These are phyloP conservation scores for Pelargonium myrrhifolium DNA, from an alignment of 441 rosid genomes.

Conservation along the genomic window DNA sequence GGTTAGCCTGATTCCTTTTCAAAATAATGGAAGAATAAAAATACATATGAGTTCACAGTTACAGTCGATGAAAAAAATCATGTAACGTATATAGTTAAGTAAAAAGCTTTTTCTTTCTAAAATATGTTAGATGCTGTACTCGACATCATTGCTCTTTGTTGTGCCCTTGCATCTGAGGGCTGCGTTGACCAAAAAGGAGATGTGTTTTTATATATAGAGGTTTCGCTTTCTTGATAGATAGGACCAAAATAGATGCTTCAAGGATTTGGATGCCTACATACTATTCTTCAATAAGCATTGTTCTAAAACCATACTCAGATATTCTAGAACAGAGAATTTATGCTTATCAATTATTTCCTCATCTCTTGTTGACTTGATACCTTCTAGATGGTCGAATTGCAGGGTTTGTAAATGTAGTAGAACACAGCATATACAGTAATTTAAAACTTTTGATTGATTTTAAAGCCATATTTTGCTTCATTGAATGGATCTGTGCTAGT, in stretches of 20 bases:
- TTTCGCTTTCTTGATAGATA: not conserved
- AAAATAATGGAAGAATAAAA: too few relatives aligned
- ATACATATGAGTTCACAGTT: too few relatives aligned
- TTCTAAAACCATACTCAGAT: not conserved
- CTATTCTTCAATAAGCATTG: too few relatives aligned
- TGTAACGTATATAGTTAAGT: too few relatives aligned
- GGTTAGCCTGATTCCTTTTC: too few relatives aligned
- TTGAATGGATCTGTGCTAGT: not conserved
- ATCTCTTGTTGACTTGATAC: not conserved
- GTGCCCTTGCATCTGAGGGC: not conserved
- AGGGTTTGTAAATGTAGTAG: not conserved
- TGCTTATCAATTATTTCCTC: too few relatives aligned
- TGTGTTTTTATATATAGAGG: not conserved
- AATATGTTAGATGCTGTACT: too few relatives aligned
- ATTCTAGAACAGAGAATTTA: not conserved
- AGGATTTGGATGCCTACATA: too few relatives aligned
- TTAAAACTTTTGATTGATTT: not conserved
- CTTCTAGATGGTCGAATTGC: not conserved
- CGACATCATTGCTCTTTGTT: too few relatives aligned
- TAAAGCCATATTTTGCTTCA: not conserved
- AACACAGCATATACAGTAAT: not conserved
- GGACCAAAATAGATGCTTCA: not conserved
- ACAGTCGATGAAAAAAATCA: too few relatives aligned
- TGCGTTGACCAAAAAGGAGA: not conserved
- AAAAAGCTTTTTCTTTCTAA: too few relatives aligned